Evolutionary conservation across 371 early-diverging fungal species (phyloP), one percentile per base, ranked within the genome.

Genomic region (Syncephalastrum contaminatum): DNA sequence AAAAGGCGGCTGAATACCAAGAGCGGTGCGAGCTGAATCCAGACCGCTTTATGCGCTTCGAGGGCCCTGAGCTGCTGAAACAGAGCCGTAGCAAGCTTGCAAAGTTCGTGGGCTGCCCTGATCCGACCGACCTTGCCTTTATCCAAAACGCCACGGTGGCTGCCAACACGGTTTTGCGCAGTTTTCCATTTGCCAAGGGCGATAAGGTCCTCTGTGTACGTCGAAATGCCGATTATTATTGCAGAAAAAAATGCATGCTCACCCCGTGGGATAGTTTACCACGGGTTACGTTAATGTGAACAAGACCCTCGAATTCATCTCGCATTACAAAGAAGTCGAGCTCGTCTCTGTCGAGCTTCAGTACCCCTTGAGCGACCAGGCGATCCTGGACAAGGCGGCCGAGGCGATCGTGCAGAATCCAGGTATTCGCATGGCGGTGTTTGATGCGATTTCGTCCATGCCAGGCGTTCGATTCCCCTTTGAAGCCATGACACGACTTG

Each of bases 381-480:
- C 63, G 12, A 49, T 68, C 7, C 54, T 77, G 4, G 66, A 64
- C 20, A 62, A 64, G 2, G 45, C 65, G 4, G 59, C 62, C 18
- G 47, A 63, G n/a, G 56, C 63, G 0, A 60, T 74, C 45, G 51
- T 55, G 22, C 51, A 18, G 1, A 54, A 51, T 6, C 59, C 59
- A 10, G 39, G 30, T 12, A 77, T 82, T 56, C 72, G 73, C 16
- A 21, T 83, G 22, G 80, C 81, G 5, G 49, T 86, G n/a, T 62
- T 84, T 30, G 87, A 87, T 61, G 82, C 81, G 51, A 83, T 85
- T 40, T 68, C 69, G 4, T 81, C 84, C 1, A 60, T 66, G 1
- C 85, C 85, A 43, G 81, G 67, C 14, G 72, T 81, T 1, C 21
- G 70, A 14, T 77, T 89, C 25, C 90, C 89, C 0, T 75, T 83